Conservation (phyloP, 768 basidiomycete genomes). For the Pulveroboletus sp. region DNA sequence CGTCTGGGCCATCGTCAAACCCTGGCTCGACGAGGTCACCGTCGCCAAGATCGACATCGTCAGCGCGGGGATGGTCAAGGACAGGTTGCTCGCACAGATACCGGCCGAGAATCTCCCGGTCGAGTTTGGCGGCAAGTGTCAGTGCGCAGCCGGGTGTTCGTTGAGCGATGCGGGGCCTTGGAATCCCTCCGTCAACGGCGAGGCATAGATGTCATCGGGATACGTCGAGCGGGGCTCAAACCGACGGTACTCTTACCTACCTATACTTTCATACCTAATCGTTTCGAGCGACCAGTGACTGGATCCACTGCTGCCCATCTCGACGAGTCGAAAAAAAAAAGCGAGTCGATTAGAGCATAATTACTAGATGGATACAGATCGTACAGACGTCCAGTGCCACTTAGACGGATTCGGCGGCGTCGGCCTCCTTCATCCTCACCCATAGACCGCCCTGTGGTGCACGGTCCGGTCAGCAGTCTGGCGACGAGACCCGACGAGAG, state of each 20-base stretch:
- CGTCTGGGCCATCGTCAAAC: slow-evolving; percentile 86
- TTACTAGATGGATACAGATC: too few relatives aligned
- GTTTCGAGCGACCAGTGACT: slow-evolving; percentile 13
- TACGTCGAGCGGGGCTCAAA: slow-evolving; percentile 3
- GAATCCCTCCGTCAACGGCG: too few relatives aligned
- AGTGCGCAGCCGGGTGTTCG: slow-evolving; percentile 77
- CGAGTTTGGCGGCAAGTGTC: slow-evolving; percentile 81
- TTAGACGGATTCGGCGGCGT: slow-evolving; percentile 3
- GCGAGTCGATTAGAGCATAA: too few relatives aligned
- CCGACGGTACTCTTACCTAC: slow-evolving; percentile 29
- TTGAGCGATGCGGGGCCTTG: slow-evolving; percentile 91
- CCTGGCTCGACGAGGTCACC: slow-evolving; percentile 93
- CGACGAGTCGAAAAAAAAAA: too few relatives aligned
- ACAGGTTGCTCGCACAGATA: slow-evolving; percentile 77
- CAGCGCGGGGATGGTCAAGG: slow-evolving; percentile 61
- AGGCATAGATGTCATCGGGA: too few relatives aligned
- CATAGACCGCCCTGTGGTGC: slow-evolving; percentile 22
- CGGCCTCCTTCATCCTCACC: slow-evolving; percentile 23
- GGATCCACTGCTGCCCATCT: too few relatives aligned
- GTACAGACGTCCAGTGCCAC: too few relatives aligned
- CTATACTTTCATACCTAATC: slow-evolving; percentile 28
- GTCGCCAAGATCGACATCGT: slow-evolving; percentile 92
- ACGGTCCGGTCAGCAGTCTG: neutral
- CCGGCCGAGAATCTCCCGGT: slow-evolving; percentile 76
- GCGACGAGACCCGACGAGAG: neutral